Conservation (phyloP, 2,329 filamentous ascomycete species). For the Tolypocladium sp. region DNA sequence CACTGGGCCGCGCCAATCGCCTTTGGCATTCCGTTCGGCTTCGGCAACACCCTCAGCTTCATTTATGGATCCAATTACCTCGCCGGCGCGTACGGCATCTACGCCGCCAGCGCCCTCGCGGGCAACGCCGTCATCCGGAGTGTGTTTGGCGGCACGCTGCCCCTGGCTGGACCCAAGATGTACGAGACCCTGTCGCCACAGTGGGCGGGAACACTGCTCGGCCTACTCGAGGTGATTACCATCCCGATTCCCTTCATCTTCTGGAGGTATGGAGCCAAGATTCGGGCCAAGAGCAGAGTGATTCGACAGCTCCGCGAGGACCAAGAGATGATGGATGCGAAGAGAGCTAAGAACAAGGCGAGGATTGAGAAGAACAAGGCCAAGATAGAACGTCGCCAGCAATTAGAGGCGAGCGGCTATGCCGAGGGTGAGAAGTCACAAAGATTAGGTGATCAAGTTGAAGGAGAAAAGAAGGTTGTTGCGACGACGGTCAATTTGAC, state of each 20-base stretch:
- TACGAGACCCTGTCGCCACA: constrained; percentile 61
- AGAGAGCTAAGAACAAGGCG: constrained; percentile 19
- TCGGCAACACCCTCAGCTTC: constrained; percentile 69
- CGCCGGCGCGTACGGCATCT: constrained; percentile 70
- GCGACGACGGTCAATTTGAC: not conserved
- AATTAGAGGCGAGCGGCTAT: not conserved
- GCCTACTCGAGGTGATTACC: constrained; percentile 60
- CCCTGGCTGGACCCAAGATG: constrained; percentile 65
- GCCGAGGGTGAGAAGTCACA: not conserved
- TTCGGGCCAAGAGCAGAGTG: constrained; percentile 41
- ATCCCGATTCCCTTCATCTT: constrained; percentile 77
- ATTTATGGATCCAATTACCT: constrained; percentile 79
- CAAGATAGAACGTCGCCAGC: not conserved
- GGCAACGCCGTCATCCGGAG: constrained; percentile 70
- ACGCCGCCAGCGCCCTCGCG: constrained; percentile 70
- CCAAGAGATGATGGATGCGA: constrained; percentile 25
- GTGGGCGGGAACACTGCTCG: constrained; percentile 71
- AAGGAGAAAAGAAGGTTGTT: not conserved
- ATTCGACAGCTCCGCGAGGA: constrained; percentile 36
- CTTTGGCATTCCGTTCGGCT: constrained; percentile 71
- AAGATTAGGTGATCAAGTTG: not conserved
- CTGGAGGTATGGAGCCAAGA: constrained; percentile 50
- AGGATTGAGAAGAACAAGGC: constrained; percentile 5
- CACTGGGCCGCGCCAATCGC: constrained; percentile 76
- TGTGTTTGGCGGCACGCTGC: constrained; percentile 67